Evolutionary conservation across 2,329 filamentous ascomycete genomes (phyloP).

Genomic region (Penicillium sp.): DNA sequence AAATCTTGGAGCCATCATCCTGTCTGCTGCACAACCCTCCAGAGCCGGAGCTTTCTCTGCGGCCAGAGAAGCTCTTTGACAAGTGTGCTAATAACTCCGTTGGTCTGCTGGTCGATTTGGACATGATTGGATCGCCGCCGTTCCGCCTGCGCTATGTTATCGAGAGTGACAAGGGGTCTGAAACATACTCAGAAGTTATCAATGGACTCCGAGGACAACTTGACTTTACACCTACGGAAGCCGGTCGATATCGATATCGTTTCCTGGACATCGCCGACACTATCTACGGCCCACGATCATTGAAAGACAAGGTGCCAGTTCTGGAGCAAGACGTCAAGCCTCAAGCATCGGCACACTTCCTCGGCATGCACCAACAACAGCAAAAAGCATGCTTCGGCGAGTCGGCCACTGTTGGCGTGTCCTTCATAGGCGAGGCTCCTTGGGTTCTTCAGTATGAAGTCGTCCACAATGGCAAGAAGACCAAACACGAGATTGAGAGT

Average conservation of each 20-base stretch:
- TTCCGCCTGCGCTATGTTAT: slow-evolving; percentile 80
- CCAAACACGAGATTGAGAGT: slow-evolving; percentile 64
- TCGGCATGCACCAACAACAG: slow-evolving; percentile 53
- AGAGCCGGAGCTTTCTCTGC: slow-evolving; percentile 72
- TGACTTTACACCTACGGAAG: slow-evolving; percentile 73
- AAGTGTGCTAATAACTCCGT: slow-evolving; percentile 94
- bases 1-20: slow-evolving; percentile 90
- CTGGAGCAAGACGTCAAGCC: slow-evolving; percentile 92
- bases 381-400: slow-evolving; percentile 77
- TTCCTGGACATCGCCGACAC: slow-evolving; percentile 78
- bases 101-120: slow-evolving; percentile 80
- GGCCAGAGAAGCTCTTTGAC: slow-evolving; percentile 79
- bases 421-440: slow-evolving; percentile 75
- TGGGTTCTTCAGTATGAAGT: slow-evolving; percentile 91
- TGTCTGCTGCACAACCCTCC: slow-evolving; percentile 88
- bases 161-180: slow-evolving; percentile 55
- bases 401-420: slow-evolving; percentile 68
- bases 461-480: slow-evolving; percentile 81
- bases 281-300: slow-evolving; percentile 66
- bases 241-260: slow-evolving; percentile 81
- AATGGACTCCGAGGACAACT: slow-evolving; percentile 76
- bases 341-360: slow-evolving; percentile 71
- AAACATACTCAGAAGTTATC: slow-evolving; percentile 54
- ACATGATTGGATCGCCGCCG: slow-evolving; percentile 86
- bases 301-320: slow-evolving; percentile 59